phyloP scores from a whole-genome alignment of 1,284 basidiomycete species.

The Caloboletus firmus region DNA sequence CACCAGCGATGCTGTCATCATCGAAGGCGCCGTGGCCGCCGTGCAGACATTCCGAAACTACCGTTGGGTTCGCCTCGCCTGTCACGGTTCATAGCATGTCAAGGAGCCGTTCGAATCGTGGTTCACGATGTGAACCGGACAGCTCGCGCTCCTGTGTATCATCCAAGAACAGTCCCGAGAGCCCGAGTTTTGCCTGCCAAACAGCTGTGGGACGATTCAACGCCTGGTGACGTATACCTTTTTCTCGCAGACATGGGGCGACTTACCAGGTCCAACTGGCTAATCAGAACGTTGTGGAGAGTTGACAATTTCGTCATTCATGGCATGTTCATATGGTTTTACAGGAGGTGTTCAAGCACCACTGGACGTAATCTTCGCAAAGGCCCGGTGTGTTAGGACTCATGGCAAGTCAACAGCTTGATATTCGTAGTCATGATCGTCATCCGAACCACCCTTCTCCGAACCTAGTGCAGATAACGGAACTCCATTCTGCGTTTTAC shows the following conservation, averaged over 20 bases:
- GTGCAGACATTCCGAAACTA: not conserved
- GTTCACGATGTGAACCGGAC: slow-evolving; percentile 2
- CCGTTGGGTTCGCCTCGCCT: not conserved
- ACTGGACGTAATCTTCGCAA: no score
- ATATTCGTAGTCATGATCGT: not conserved
- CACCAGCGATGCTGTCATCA: not conserved
- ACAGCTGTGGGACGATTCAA: not conserved
- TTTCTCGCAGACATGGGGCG: no score
- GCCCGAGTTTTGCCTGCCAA: not conserved
- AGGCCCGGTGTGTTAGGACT: no score
- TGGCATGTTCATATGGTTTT: no score
- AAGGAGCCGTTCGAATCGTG: not conserved
- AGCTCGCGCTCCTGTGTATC: not conserved
- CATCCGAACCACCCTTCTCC: not conserved
- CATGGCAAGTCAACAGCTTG: not conserved
- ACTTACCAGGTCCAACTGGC: not conserved
- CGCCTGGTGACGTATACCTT: no score
- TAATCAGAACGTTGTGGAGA: not conserved
- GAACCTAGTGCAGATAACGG: slow-evolving; percentile 23
- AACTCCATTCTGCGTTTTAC: slow-evolving; percentile 45
- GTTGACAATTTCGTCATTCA: not conserved
- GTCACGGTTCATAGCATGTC: not conserved
- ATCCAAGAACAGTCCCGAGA: not conserved
- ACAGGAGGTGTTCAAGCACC: not conserved
- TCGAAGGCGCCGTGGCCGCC: not conserved